A percentile compares a stretch with the other conserved stretches of the same genome.
phyloP scores from a whole-genome alignment of 331 rosid genomes.

The Saraca asoca region DNA sequence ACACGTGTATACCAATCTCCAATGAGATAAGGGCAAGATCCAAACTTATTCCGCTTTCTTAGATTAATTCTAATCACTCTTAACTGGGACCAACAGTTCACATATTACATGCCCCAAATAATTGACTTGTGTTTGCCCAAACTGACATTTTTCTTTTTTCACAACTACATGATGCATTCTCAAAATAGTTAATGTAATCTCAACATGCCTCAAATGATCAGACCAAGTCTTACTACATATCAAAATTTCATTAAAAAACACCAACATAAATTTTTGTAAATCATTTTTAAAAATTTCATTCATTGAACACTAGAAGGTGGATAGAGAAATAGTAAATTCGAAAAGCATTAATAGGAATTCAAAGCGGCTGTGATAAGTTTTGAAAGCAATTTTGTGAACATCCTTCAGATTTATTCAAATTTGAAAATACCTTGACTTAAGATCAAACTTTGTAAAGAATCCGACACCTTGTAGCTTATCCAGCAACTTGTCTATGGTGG shows the following conservation, averaged over 20 bases:
- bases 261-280: too few relatives aligned
- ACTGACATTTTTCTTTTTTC: neutral
- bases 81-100: too few relatives aligned
- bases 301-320: neutral
- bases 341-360: neutral
- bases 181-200: neutral
- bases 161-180: neutral
- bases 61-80: too few relatives aligned
- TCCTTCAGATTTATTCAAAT: neutral
- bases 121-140: too few relatives aligned
- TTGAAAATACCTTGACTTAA: neutral
- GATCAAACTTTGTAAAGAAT: neutral
- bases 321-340: neutral
- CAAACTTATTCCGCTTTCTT: too few relatives aligned
- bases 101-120: too few relatives aligned
- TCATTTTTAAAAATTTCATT: neutral
- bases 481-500: neutral
- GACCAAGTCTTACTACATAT: neutral
- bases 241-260: neutral
- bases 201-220: neutral
- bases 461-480: neutral
- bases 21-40: too few relatives aligned
- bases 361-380: too few relatives aligned
- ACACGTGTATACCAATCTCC: too few relatives aligned
- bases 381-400: neutral